phyloP scores from a whole-genome alignment of 2,329 filamentous ascomycete species.

The Pseudocercospora cruenta region DNA sequence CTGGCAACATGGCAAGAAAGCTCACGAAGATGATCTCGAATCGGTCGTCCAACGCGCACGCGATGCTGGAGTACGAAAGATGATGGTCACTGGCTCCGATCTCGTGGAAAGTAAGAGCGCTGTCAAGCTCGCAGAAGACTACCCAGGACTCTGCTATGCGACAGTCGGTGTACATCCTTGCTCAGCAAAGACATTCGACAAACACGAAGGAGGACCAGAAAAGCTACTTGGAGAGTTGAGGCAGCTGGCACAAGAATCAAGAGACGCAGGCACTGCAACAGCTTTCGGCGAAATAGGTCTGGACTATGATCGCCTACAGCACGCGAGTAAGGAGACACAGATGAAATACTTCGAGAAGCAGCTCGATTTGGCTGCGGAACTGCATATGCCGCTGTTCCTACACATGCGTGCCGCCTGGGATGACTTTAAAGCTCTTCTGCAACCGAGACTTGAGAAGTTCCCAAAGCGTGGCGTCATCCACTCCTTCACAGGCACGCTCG shows the following conservation, averaged over 20 bases:
- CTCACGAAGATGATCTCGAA: constrained; percentile 72
- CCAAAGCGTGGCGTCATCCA: constrained; percentile 81
- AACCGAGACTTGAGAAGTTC: constrained; percentile 56
- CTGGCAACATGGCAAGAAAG: constrained; percentile 76
- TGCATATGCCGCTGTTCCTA: constrained; percentile 85
- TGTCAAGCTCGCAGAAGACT: constrained; percentile 70
- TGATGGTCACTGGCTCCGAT: constrained; percentile 93
- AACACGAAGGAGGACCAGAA: constrained; percentile 61
- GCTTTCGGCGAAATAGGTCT: constrained; percentile 95
- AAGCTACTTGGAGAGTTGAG: constrained; percentile 63
- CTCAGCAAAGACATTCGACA: constrained; percentile 76
- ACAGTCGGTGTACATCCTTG: constrained; percentile 96
- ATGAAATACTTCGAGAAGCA: constrained; percentile 83
- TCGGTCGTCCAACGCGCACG: constrained; percentile 78
- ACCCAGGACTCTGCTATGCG: constrained; percentile 80
- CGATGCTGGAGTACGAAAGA: constrained; percentile 79
- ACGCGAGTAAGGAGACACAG: constrained; percentile 78
- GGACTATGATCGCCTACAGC: constrained; percentile 89
- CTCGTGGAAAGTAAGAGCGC: constrained; percentile 76
- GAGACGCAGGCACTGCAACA: constrained; percentile 62
- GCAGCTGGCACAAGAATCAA: constrained; percentile 64
- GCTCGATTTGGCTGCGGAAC: constrained; percentile 73
- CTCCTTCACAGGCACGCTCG: constrained; percentile 86
- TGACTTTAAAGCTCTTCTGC: constrained; percentile 78
- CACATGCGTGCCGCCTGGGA: constrained; percentile 85